Base-by-base conservation (phyloP, 345 rosid genomes). In the Hibiscus mutabilis region DNA sequence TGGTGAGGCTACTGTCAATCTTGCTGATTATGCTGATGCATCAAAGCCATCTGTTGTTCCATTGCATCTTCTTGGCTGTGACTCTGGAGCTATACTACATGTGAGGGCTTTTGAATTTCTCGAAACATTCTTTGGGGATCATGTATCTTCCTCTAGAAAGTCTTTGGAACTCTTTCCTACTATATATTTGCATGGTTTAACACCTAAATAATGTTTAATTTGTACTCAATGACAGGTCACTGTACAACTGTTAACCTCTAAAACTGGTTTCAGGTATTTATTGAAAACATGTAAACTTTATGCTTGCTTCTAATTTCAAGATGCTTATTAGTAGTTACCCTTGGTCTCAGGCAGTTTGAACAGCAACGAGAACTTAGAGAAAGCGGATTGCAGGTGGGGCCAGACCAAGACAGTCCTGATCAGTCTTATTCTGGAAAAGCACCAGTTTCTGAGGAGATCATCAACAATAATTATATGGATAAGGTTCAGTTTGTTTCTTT, bases 301-400 rank as follows among this genome's bases (percentile, higher is more conserved):
- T 25, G 29, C 29, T 25, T 25, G 29, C 42, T 62, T 70, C 51
- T 61, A 24, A 40, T 57, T 58, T 60, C 63, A n/a, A 60, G 29
- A 49, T 59, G 53, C 72, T 78, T 57, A 65, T 57, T 42, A 72
- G 51, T 63, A 53, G 24, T 29, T 51, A 35, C 57, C 49, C 51
- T 76, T 77, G 40, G 55, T 82, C 73, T 69, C 79, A 95, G 99
- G 78, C 97, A 95, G 83, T 95, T 95, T 70, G 99, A 95, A 81
- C 99, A 87, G 83, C 97, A 91, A 78, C 86, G 99, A 81, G 98
- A 94, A 79, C 83, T 84, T 68, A 86, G 93, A 75, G 98, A 94
- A 73, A 84, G 82, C 81, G 97, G 96, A 71, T 78, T 93, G 66
- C 91, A 80, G 80, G 69, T 82, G 13, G 80, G 83, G 73, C 67